phyloP scores from a whole-genome alignment of 2,329 filamentous ascomycete genomes.

The Daldinia sp. region DNA sequence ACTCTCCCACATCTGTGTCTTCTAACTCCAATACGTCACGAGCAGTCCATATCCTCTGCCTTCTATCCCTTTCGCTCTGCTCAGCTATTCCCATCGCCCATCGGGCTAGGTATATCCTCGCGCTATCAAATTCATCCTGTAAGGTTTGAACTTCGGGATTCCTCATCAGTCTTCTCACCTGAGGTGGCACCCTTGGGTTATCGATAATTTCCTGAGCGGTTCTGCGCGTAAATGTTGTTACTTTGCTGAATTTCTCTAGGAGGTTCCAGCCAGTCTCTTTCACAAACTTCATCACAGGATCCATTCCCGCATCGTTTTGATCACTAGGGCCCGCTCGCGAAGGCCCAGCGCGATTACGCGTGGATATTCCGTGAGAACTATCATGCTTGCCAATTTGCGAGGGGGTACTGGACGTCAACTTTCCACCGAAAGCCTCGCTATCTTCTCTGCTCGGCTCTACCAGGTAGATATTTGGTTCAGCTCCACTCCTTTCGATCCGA shows the following conservation, averaged over 20 bases:
- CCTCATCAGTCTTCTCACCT: conserved; percentile 84
- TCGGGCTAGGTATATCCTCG: conserved; percentile 89
- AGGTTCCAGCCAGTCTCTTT: conserved; percentile 98
- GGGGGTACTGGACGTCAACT: conserved; percentile 62
- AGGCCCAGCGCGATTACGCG: conserved; percentile 54
- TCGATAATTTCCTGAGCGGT: conserved; percentile 94
- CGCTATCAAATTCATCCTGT: conserved; percentile 97
- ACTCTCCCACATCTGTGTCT: conserved; percentile 93
- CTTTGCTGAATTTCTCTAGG: conserved; percentile 95
- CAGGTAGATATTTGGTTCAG: conserved; percentile 91
- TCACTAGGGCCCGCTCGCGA: conserved; percentile 55
- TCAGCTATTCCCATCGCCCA: conserved; percentile 99
- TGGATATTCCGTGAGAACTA: conserved; percentile 50
- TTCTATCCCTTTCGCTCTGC: conserved; percentile 89
- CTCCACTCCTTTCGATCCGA: conserved; percentile 82
- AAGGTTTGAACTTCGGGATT: conserved; percentile 95
- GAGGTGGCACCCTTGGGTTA: conserved; percentile 89
- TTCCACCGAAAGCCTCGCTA: conserved; percentile 80
- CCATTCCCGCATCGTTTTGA: conserved; percentile 74
- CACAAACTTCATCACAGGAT: conserved; percentile 91
- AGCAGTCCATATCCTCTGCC: conserved; percentile 91
- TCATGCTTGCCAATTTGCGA: conserved; percentile 59
- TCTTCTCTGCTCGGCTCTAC: conserved; percentile 90
- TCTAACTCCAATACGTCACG: conserved; percentile 93
- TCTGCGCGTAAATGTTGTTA: conserved; percentile 93